Conservation (phyloP, 2,329 filamentous ascomycete genomes). For the Epichloe hybrida region DNA sequence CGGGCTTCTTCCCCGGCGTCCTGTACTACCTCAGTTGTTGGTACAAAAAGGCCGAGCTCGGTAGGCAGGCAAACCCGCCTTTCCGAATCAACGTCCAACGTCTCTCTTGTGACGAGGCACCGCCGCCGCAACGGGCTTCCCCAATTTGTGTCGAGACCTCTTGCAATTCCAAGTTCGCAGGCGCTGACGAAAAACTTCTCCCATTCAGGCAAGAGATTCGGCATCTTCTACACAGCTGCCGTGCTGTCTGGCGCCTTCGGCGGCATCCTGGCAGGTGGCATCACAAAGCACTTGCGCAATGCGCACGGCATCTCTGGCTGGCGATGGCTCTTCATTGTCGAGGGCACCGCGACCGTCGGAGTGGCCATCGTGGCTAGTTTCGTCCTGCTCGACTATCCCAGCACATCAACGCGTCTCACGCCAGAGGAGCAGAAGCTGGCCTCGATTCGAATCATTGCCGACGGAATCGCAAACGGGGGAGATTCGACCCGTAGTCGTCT, state of each 20-base stretch:
- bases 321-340: constrained; percentile 58
- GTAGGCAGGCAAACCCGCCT: not conserved
- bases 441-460: constrained; percentile 3
- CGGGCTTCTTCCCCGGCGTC: constrained; percentile 7
- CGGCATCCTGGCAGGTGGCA: constrained; percentile 27
- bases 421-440: constrained; percentile 22
- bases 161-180: too few species aligned
- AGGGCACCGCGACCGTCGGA: constrained; percentile 43
- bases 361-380: constrained; percentile 43
- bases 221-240: constrained; percentile 42
- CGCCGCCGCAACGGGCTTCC: too few species aligned
- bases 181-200: too few species aligned
- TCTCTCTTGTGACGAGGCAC: too few species aligned
- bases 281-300: too few species aligned
- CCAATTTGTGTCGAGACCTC: not conserved
- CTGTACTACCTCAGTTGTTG: constrained; percentile 4
- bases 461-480: constrained; percentile 18
- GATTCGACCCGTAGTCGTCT: constrained; percentile 8
- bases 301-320: constrained; percentile 25
- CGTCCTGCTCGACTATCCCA: constrained; percentile 53
- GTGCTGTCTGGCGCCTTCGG: constrained; percentile 51
- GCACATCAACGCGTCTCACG: constrained; percentile 46
- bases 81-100: too few species aligned
- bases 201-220: constrained; percentile 31
- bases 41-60: constrained; percentile 5